Base-by-base conservation (phyloP, 306 rosid genomes). In the Malus fusca region DNA sequence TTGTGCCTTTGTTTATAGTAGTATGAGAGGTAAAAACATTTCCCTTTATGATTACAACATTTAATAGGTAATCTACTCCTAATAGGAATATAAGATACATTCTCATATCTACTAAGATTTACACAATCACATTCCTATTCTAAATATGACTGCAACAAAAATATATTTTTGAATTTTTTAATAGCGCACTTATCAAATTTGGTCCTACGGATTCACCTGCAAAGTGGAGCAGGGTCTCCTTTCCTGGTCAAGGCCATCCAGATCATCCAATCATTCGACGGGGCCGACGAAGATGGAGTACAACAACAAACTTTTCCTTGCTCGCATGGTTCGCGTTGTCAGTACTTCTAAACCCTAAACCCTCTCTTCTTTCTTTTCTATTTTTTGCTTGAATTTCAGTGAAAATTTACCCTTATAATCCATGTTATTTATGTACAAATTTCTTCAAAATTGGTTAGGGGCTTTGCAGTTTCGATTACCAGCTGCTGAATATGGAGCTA, bases 271-370 rank as follows among this genome's bases (percentile, higher is more conserved):
- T 33, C 43, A 37, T 37, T 13, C 15, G 43, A 31, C 22, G 18
- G 12, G 64, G 30, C 84, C 71, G 42, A 33, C 31, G 28, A 58
- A 74, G 69, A 93, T 93, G 98, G 96, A 93, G 6, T 93, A 91
- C 86, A 58, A 69, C 73, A 93, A 91, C 82, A 91, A 89, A 75
- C 81, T 80, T 63, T 83, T 93, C 69, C 98, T 93, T 11, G 92
- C 98, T 87, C 98, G 97, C 15, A 93, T 93, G 98, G 97, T 93
- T 87, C 92, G 98, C 88, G 88, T 88, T 72, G 98, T 93, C 71
- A 91, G 98, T 83, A 18, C 58, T 52, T 18, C 58, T 52, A 19
- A 40, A 40, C 22, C 10, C 19, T 21, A 33, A 5, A 0, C 37
- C 35, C 22, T 58, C 62, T 26, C 40, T 35, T 6, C 8, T 22